A percentile compares a stretch with the other conserved stretches of the same genome.
Evolutionary conservation across 805 yeast genomes (phyloP).

Genomic region (Saturnispora bothae): DNA sequence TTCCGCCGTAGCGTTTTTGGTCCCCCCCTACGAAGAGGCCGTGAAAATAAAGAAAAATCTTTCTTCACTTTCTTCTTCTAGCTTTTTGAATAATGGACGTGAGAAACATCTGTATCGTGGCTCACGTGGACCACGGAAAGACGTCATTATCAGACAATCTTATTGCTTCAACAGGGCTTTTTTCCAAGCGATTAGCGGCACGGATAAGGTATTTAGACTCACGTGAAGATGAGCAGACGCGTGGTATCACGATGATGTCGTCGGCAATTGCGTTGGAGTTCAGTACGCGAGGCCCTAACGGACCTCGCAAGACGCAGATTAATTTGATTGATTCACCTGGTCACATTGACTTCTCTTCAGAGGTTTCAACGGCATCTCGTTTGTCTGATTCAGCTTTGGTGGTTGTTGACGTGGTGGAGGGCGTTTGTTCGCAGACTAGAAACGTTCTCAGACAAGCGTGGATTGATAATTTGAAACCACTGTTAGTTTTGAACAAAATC

Average conservation of each 20-base stretch:
- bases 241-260: constrained; percentile 98
- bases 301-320: constrained; percentile 35
- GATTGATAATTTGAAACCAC: constrained; percentile 83
- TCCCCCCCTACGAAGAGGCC: no score
- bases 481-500: constrained; percentile 81
- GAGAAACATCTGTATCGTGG: constrained; percentile 87
- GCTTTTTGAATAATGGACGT: constrained; percentile 37
- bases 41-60: not conserved
- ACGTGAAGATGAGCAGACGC: constrained; percentile 85
- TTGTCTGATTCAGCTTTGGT: constrained; percentile 96
- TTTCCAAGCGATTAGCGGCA: constrained; percentile 91
- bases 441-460: constrained; percentile 92
- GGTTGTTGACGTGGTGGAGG: constrained; percentile 93
- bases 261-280: constrained; percentile 92
- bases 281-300: constrained; percentile 39
- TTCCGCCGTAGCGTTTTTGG: no score
- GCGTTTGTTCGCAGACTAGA: constrained; percentile 95
- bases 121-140: constrained; percentile 98
- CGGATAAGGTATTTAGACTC: constrained; percentile 88
- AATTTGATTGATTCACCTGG: constrained; percentile 98
- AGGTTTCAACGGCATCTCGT: constrained; percentile 92
- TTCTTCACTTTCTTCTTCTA: not conserved
- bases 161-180: constrained; percentile 91
- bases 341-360: constrained; percentile 95
- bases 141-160: constrained; percentile 89